Evolutionary conservation across 2,329 filamentous ascomycete species (phyloP).

Genomic region (Cercospora zeae-maydis): DNA sequence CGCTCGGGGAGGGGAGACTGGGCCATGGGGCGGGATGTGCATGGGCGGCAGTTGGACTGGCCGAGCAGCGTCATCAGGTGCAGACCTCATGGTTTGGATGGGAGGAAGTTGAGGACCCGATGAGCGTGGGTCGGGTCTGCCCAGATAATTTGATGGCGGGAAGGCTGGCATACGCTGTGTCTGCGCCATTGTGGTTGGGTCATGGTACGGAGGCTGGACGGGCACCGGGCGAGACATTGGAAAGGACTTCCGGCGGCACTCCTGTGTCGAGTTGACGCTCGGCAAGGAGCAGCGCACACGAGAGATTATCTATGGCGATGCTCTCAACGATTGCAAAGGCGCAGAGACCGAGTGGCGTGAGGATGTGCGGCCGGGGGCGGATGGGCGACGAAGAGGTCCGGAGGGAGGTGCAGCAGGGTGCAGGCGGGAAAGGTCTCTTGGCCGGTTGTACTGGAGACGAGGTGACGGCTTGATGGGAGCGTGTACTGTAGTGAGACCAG

Average conservation of each 20-base stretch:
- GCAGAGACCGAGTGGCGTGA: conserved; percentile 1
- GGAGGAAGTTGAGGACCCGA: conserved; percentile 40
- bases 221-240: conserved; percentile 35
- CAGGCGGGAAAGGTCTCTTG: conserved; percentile 12
- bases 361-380: conserved; percentile 5
- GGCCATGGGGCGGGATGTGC: conserved; percentile 37
- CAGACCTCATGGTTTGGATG: conserved; percentile 26
- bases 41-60: conserved; percentile 37
- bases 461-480: conserved; percentile 14
- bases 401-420: conserved; percentile 16
- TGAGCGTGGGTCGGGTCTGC: conserved; percentile 39
- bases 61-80: conserved; percentile 17
- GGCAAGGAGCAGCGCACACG: neutral
- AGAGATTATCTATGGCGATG: neutral
- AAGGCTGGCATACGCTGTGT: conserved; percentile 44
- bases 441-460: conserved; percentile 21
- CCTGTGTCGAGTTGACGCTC: neutral
- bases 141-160: conserved; percentile 40
- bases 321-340: conserved; percentile 1
- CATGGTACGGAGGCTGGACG: conserved; percentile 40
- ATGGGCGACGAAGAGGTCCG: too few relatives aligned
- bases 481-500: conserved; percentile 17
- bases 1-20: conserved; percentile 18
- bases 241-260: neutral
- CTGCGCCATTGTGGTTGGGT: conserved; percentile 44